A percentile compares a stretch with the other conserved stretches of the same genome.
phyloP scores from a whole-genome alignment of 2,329 filamentous ascomycete genomes.

The Blastomyces silverae region DNA sequence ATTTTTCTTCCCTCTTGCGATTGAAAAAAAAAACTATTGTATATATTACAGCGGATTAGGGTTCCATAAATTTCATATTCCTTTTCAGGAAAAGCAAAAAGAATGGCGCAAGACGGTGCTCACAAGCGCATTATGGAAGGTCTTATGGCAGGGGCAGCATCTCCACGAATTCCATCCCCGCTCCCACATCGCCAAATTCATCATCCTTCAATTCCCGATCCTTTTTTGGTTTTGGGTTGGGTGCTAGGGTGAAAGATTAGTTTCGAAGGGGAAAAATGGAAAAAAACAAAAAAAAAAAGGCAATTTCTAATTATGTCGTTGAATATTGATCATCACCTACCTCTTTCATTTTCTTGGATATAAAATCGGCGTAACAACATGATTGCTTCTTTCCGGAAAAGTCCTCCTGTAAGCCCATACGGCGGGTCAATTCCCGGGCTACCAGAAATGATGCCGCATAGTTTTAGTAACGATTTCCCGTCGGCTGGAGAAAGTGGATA shows the following conservation, averaged over 20 bases:
- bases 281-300: not conserved
- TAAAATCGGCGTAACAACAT: conserved; percentile 90
- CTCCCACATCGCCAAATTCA: conserved; percentile 37
- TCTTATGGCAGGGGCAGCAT: not conserved
- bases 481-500: not conserved
- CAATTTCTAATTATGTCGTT: not conserved
- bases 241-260: conserved; percentile 41
- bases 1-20: not conserved
- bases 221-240: conserved; percentile 59
- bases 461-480: conserved; percentile 16
- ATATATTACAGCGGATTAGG: conserved; percentile 15
- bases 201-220: conserved; percentile 57
- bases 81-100: not conserved
- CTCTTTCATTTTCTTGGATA: conserved; percentile 93
- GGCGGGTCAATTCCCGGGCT: conserved; percentile 68
- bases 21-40: conserved; percentile 4
- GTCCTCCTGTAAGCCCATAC: conserved; percentile 77
- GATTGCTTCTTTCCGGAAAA: conserved; percentile 87
- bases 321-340: conserved; percentile 39
- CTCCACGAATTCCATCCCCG: not conserved
- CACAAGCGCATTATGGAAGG: not conserved
- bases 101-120: not conserved
- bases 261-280: not conserved
- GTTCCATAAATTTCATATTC: conserved; percentile 11
- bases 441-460: conserved; percentile 18